Evolutionary conservation across 768 basidiomycete genomes (phyloP).

Genomic region (Tricholoma sp.): DNA sequence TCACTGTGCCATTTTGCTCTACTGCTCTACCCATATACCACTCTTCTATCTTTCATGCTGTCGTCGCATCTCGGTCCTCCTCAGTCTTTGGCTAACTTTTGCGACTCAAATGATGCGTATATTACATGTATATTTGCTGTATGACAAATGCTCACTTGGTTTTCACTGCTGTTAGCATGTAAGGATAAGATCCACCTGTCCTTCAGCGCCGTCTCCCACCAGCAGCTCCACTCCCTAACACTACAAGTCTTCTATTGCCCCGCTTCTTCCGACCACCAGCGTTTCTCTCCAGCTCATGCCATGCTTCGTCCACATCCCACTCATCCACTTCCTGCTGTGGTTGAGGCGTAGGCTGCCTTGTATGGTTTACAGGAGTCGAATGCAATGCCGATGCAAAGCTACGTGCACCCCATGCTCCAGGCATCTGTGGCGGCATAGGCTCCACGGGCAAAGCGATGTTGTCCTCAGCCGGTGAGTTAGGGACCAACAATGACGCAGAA

Average conservation of each 20-base stretch:
- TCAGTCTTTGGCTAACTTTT: slow-evolving; percentile 6
- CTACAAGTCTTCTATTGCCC: slow-evolving; percentile 53
- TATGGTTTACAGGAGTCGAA: slow-evolving; percentile 32
- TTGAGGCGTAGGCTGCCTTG: slow-evolving; percentile 24
- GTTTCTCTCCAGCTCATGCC: slow-evolving; percentile 73
- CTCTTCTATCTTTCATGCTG: slow-evolving; percentile 15
- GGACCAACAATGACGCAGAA: slow-evolving; percentile 16
- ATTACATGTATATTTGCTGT: slow-evolving; percentile 11
- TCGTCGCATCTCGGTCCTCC: too few species aligned
- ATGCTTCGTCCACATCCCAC: slow-evolving; percentile 75
- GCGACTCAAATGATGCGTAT: slow-evolving; percentile 7
- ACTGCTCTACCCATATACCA: slow-evolving; percentile 15
- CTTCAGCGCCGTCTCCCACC: slow-evolving; percentile 41
- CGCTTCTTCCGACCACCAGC: slow-evolving; percentile 55
- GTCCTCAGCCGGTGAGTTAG: slow-evolving; percentile 21
- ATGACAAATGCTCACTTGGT: not conserved
- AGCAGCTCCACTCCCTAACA: slow-evolving; percentile 61
- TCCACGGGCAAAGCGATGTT: slow-evolving; percentile 22
- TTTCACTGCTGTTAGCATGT: not conserved
- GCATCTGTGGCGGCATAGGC: slow-evolving; percentile 10
- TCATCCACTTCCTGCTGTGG: slow-evolving; percentile 43
- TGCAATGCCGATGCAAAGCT: slow-evolving; percentile 81
- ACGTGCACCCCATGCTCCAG: slow-evolving; percentile 72
- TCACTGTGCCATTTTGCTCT: slow-evolving; percentile 8
- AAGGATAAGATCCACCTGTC: not conserved